Conservation (phyloP, 257 asterid species). For the Salvia splendens region DNA sequence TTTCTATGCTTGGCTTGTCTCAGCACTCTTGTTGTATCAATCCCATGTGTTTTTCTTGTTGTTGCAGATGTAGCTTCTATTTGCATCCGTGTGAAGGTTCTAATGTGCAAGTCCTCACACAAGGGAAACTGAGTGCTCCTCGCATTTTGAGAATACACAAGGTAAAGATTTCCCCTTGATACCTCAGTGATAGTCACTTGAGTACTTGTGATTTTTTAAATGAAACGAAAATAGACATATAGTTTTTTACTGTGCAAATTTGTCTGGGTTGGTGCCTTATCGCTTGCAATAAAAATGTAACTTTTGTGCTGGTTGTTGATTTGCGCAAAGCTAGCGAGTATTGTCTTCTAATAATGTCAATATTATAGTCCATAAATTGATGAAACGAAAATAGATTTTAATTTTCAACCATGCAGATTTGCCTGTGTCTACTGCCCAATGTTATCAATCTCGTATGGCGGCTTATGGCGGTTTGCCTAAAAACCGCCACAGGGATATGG, state of each 20-base stretch:
- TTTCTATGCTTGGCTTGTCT: background rate
- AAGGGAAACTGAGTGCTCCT: conserved; percentile 98
- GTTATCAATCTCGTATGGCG: no score
- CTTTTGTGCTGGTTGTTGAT: conserved; percentile 1
- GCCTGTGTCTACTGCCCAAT: no score
- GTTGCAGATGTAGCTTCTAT: conserved; percentile 94
- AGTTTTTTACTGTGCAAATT: background rate
- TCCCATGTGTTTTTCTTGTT: conserved; percentile 28
- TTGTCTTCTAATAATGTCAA: background rate
- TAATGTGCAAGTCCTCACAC: conserved; percentile 78
- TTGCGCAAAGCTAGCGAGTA: background rate
- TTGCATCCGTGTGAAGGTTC: conserved; percentile 95
- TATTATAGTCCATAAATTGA: no score
- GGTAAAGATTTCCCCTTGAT: conserved; percentile 50
- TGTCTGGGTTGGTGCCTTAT: background rate
- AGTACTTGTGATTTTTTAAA: conserved; percentile 6
- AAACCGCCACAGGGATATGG: no score
- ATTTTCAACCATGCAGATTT: no score
- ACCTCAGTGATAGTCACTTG: conserved; percentile 15
- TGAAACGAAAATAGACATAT: background rate
- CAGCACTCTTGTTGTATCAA: conserved; percentile 7
- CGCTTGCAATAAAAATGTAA: conserved; percentile 1
- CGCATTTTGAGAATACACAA: conserved; percentile 97
- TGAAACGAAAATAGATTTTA: no score
- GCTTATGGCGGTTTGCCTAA: no score